Base-by-base conservation (phyloP, 495 filamentous ascomycete species). In the Trichoderma erinaceum region DNA sequence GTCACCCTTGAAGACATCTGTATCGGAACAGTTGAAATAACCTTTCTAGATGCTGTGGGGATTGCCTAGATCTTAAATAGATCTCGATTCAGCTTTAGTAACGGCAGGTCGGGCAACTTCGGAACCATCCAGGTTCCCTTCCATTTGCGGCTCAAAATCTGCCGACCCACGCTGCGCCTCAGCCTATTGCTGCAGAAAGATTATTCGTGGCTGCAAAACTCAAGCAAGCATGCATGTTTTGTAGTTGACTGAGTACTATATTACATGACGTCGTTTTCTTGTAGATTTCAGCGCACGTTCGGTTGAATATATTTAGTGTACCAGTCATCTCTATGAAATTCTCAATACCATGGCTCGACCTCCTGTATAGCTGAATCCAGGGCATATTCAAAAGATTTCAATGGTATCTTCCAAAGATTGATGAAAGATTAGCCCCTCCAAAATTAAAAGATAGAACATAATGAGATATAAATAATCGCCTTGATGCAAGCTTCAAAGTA, bases 91-190 rank as follows among this genome's bases (percentile, higher is more conserved):
- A 13, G 3, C 10, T 32, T 25, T 61, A 21, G 56, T 13, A 61
- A 12, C 56, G 56, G 25, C 56, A 61, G 11, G 27, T 61, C 56
- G 56, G 56, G 56, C 56, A 25, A 21, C 56, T 61, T 61, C 56
- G 56, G 56, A 61, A 61, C 56, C 56, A 56, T 56, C 50, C 50
- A 56, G 50, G 50, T 56, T 56, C 50, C 5, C 44, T 48, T 25
- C 56, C 56, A 61, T 61, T 25, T 61, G 10, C 56, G 25, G 12
- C 48, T 61, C 25, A 12, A 61, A 29, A 29, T 32, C 11, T 25
- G 25, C 25, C 56, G 56, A 32, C 56, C 56, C 56, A 61, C 56
- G 56, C 56, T 18, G 50, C 50, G 18, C 18, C 8, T 56, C 50
- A 56, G 50, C 50, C 21, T n/a, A 10, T 25, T 25, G 21, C 50